These are phyloP conservation scores for Ogataea paradorogensis DNA, from an alignment of 805 yeast genomes.

Conservation along the genomic window DNA sequence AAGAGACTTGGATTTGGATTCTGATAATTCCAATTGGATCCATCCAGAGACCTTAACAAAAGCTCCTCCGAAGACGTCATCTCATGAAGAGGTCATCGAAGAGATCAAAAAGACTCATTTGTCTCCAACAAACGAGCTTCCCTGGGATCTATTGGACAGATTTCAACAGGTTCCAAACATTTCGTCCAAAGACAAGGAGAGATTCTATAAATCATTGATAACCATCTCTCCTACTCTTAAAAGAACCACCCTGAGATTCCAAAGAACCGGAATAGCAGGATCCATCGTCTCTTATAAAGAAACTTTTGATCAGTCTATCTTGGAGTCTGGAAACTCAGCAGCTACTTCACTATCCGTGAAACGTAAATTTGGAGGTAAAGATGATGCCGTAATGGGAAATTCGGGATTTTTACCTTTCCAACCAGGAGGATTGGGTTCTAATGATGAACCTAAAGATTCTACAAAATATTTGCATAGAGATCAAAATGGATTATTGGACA, in stretches of 20 bases:
- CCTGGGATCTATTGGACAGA: constrained; percentile 69
- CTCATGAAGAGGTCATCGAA: constrained; percentile 14
- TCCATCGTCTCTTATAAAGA: constrained; percentile 9
- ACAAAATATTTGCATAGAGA: constrained; percentile 58
- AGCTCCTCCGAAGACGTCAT: constrained; percentile 5
- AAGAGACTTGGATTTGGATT: constrained; percentile 3
- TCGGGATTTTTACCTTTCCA: constrained; percentile 80
- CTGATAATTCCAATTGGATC: constrained; percentile 12
- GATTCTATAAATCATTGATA: constrained; percentile 48
- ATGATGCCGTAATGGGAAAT: constrained; percentile 64
- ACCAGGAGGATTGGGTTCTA: constrained; percentile 70
- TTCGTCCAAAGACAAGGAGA: constrained; percentile 19
- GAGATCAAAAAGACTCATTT: constrained; percentile 44
- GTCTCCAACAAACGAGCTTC: constrained; percentile 58
- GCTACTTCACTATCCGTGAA: constrained; percentile 70
- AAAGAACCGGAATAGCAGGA: constrained; percentile 63
- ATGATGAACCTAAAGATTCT: constrained; percentile 27
- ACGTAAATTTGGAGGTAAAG: constrained; percentile 61
- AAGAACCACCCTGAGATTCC: constrained; percentile 64
- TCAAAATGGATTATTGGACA: constrained; percentile 70
- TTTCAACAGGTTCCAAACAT: constrained; percentile 56
- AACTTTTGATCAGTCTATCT: constrained; percentile 40
- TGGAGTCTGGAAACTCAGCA: constrained; percentile 48
- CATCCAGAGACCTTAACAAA: constrained; percentile 19
- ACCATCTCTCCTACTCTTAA: constrained; percentile 57